Base-by-base conservation (phyloP, 768 basidiomycete species). In the Cystobasidium ongulense region DNA sequence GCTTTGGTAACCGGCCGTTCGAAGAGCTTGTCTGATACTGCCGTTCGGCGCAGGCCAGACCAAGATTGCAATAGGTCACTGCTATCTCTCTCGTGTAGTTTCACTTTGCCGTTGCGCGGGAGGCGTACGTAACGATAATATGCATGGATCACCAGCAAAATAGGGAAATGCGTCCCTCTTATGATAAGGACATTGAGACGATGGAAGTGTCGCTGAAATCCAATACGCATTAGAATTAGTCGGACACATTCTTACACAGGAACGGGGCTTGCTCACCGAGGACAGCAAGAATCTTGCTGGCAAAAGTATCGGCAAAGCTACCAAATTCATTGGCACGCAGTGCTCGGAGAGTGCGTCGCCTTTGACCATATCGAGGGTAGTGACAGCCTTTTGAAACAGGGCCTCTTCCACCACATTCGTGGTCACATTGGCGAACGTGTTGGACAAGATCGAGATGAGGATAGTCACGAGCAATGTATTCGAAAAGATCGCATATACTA, bases 281-380 rank as follows among this genome's bases (percentile, higher is more conserved):
- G 82, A 59, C 84, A 81, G 84, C 64, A 92, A 81, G 80, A 90
- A 93, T 76, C 88, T 90, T 23, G 90, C 85, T 0, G 95, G 93
- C 74, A 93, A 83, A 85, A 99, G 89, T 75, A 95, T 83, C 63
- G 87, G 87, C 17, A 98, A 82, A 0, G 95, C 96, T 46, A 94
- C 75, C 3, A 97, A 81, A 80, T 98, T 99, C 78, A 97, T 82
- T 0, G 96, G 96, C 0, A 94, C 89, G 78, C 92, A 91, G 80
- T 39, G 81, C 75, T 78, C 39, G 17, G 64, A 73, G 13, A 78
- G 43, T 15, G 76, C 72, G 53, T 79, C 77, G 21, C 80, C 79
- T 75, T 83, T 83, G 80, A 78, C 83, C 87, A 93, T 94, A 84
- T 98, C 96, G 63, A 99, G 88, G 0, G 94, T 97, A 1, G 74